Evolutionary conservation across 768 basidiomycete genomes (phyloP).

Genomic region (Termitomyces sp.): DNA sequence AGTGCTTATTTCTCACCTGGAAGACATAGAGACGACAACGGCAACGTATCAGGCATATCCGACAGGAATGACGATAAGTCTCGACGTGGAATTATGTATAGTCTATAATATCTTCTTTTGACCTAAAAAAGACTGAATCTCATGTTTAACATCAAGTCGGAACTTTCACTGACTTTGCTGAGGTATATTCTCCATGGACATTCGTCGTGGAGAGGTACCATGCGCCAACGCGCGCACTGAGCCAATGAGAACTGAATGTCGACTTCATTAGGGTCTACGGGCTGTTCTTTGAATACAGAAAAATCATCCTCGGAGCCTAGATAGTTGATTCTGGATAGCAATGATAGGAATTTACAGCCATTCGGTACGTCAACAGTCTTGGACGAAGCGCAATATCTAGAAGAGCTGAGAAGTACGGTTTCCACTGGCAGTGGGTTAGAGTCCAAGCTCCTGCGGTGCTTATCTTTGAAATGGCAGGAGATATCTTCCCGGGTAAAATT

Average conservation of each 20-base stretch:
- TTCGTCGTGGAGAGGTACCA: constrained; percentile 34
- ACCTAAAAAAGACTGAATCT: constrained; percentile 30
- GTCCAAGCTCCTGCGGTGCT: background rate
- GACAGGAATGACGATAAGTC: constrained; percentile 52
- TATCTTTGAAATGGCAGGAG: constrained; percentile 1
- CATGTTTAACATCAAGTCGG: background rate
- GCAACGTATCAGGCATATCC: constrained; percentile 60
- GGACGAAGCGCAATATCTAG: background rate
- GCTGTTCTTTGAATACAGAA: constrained; percentile 13
- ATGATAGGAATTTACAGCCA: background rate
- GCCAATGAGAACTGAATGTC: constrained; percentile 26
- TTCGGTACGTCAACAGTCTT: constrained; percentile 1
- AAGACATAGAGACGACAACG: constrained; percentile 71
- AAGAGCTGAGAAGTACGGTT: background rate
- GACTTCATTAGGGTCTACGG: constrained; percentile 22
- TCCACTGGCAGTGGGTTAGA: background rate
- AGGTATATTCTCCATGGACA: constrained; percentile 60
- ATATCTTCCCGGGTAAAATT: constrained; percentile 11
- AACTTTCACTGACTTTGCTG: constrained; percentile 38
- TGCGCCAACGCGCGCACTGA: constrained; percentile 41
- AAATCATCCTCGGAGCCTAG: background rate
- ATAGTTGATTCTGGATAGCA: background rate
- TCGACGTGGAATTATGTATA: constrained; percentile 61
- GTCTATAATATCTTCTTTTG: constrained; percentile 35
- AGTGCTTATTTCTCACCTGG: constrained; percentile 51